phyloP scores from a whole-genome alignment of 176 grass and related monocot species.

The Eragrostis curvula region DNA sequence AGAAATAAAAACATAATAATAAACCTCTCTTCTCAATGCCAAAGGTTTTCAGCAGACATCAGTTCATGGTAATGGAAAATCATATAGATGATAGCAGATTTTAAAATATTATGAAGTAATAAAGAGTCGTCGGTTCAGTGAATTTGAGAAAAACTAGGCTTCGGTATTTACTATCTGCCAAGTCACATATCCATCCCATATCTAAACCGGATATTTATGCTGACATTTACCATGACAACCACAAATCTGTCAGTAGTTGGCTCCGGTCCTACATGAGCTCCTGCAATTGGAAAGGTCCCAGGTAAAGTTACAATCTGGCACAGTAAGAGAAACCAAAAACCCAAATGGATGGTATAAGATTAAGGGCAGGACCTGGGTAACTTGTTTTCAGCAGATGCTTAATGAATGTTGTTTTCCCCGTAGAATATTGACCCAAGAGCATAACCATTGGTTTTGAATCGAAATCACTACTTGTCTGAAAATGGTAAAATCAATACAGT shows the following conservation, averaged over 20 bases:
- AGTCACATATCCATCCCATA: background rate
- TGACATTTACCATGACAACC: slow-evolving; percentile 83
- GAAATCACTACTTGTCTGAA: slow-evolving; percentile 88
- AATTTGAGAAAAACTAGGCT: background rate
- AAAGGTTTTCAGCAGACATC: background rate
- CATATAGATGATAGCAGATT: background rate
- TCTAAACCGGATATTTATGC: slow-evolving; percentile 8
- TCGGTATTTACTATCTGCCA: background rate
- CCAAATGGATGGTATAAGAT: background rate
- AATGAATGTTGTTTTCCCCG: slow-evolving; percentile 95
- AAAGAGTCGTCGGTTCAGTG: background rate
- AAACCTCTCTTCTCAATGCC: background rate
- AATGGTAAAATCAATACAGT: slow-evolving; percentile 27
- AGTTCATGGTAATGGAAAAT: background rate
- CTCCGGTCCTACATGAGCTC: slow-evolving; percentile 95
- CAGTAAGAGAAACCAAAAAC: background rate
- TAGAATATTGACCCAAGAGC: slow-evolving; percentile 97
- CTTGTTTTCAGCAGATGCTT: slow-evolving; percentile 78
- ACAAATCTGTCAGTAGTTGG: slow-evolving; percentile 95
- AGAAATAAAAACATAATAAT: background rate
- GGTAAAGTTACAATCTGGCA: slow-evolving; percentile 25
- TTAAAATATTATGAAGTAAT: background rate
- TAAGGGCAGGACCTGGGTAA: slow-evolving; percentile 75
- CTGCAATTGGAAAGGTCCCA: slow-evolving; percentile 39
- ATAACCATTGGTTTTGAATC: slow-evolving; percentile 95